Base-by-base conservation (phyloP, 139 green algal genomes). In the Tetraselmis striata region DNA sequence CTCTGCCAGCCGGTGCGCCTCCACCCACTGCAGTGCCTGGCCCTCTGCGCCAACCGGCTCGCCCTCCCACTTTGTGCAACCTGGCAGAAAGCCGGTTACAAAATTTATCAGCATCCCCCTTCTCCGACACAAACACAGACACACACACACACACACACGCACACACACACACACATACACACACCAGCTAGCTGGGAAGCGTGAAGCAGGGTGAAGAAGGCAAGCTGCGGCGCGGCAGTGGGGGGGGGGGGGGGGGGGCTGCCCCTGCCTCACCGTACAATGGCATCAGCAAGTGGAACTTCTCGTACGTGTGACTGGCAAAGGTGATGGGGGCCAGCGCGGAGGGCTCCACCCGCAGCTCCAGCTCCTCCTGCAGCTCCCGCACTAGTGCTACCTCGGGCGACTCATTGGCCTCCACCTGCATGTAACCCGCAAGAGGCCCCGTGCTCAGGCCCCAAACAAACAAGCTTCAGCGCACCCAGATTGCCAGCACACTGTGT, bases 291-390 rank as follows among this genome's bases (percentile, higher is more conserved):
- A 67, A 18, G 45, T 67, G 45, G 45, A 67, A 67, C 45, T 67
- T 67, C 18, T 67, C 45, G 45, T 67, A 67, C 11, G 45, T 67
- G 45, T 67, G 45, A 67, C 45, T 67, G 5, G 45, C 45, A 18
- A 67, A 67, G 45, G 45, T 67, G 45, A 67, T 67, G 45, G 45
- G 45, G 11, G 5, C 11, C 45, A 67, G 45, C 45, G 5, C 11
- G 11, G 45, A 5, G 11, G 45, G 45, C 59, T 76, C 75, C 77
- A 91, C 86, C 28, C 32, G 1, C 0, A 95, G 87, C 29, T 82
- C 88, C 2, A 96, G 86, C 87, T 96, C 92, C 78, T 96, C 92
- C 0, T 77, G 23, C 25, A 95, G 84, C 83, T 96, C 92, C 25
- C 92, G 78, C 0, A 89, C 81, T 29, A 94, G 81, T 0, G 92